Conservation (phyloP, 345 rosid genomes). For the Rubroshorea leprosula region DNA sequence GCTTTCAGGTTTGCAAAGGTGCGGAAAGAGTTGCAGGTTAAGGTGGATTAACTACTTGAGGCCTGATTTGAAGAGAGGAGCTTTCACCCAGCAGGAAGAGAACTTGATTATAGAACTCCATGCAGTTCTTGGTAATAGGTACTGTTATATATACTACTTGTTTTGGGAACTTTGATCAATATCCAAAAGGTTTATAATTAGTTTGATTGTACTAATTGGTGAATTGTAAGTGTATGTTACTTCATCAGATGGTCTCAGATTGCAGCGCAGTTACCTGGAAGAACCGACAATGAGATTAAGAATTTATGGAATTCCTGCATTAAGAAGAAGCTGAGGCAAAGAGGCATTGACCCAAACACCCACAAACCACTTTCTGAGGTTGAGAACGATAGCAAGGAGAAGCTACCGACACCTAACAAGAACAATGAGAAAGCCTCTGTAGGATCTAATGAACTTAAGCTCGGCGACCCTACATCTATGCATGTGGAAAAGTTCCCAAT, state of each 20-base stretch:
- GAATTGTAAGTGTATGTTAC: neutral
- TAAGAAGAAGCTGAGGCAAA: conserved; percentile 56
- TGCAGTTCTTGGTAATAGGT: conserved; percentile 69
- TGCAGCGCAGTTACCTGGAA: conserved; percentile 54
- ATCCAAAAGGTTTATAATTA: too few relatives aligned
- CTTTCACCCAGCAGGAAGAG: conserved; percentile 76
- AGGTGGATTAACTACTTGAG: conserved; percentile 85
- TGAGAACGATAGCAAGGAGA: conserved; percentile 30
- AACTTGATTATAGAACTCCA: conserved; percentile 70
- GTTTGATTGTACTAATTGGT: too few relatives aligned
- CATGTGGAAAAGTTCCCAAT: conserved; percentile 12
- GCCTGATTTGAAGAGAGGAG: conserved; percentile 88
- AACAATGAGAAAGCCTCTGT: conserved; percentile 20
- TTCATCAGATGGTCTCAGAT: conserved; percentile 61
- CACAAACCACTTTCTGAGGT: conserved; percentile 50
- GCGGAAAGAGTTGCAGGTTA: conserved; percentile 77
- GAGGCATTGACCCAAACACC: conserved; percentile 59
- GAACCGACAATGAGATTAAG: conserved; percentile 65
- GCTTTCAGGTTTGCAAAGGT: conserved; percentile 61
- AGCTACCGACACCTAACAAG: conserved; percentile 19
- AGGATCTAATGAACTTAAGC: conserved; percentile 17
- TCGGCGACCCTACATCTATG: conserved; percentile 8
- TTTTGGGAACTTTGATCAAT: too few relatives aligned
- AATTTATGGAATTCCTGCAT: conserved; percentile 64
- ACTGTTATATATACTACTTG: neutral